Conservation (phyloP, 225 moss, liverwort and hornwort genomes). For the Polytrichum formosum region DNA sequence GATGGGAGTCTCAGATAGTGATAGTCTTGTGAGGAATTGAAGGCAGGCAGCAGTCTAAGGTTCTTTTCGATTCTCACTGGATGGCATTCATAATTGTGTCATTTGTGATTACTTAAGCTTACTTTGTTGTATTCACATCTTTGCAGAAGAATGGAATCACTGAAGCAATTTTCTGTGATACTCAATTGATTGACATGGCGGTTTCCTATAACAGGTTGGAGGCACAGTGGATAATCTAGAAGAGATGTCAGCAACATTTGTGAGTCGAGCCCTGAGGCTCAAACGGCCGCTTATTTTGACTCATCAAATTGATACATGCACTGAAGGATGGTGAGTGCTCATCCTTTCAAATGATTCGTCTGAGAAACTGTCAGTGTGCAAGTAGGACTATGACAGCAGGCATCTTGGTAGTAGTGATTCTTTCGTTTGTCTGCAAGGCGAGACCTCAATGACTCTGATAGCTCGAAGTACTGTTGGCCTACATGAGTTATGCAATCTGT, state of each 20-base stretch:
- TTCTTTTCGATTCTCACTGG: no score
- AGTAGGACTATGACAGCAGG: no score
- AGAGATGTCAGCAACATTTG: slow-evolving; percentile 87
- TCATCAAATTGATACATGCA: slow-evolving; percentile 97
- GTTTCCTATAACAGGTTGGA: slow-evolving; percentile 63
- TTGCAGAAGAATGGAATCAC: background rate
- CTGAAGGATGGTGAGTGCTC: slow-evolving; percentile 83
- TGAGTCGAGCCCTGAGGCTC: slow-evolving; percentile 70
- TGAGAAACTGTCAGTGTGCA: no score
- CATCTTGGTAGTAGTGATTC: no score
- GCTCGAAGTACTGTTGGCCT: background rate
- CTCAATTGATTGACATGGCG: background rate
- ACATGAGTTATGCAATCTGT: no score
- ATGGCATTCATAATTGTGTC: no score
- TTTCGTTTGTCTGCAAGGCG: background rate
- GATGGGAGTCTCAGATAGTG: no score
- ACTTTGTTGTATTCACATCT: background rate
- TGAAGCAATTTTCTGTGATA: background rate
- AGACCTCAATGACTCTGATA: background rate
- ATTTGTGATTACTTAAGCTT: no score
- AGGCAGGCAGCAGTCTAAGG: no score
- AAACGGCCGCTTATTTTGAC: slow-evolving; percentile 71
- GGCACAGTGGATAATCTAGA: slow-evolving; percentile 95
- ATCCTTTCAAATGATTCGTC: background rate
- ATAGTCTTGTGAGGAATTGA: no score